Conservation (phyloP, 306 rosid genomes). For the Ziziphus jujuba region DNA sequence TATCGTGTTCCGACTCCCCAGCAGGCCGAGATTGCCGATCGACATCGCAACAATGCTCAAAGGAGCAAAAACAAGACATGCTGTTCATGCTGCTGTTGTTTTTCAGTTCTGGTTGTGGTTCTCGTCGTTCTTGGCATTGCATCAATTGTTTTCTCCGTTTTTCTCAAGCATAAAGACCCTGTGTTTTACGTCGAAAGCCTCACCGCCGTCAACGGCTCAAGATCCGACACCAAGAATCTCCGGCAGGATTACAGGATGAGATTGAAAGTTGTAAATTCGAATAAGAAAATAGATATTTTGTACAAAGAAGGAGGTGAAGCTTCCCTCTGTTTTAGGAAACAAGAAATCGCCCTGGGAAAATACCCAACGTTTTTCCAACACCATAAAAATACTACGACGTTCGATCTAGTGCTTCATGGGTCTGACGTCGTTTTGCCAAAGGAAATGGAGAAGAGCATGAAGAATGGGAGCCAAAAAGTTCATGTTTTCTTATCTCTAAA, state of each 20-base stretch:
- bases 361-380: constrained; percentile 38
- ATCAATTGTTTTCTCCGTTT: constrained; percentile 16
- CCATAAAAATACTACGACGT: neutral
- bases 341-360: constrained; percentile 29
- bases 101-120: neutral
- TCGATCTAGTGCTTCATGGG: constrained; percentile 19
- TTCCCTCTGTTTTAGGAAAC: constrained; percentile 32
- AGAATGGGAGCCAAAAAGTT: neutral
- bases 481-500: constrained; percentile 25
- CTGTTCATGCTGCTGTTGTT: constrained; percentile 9
- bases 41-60: neutral
- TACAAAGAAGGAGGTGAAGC: constrained; percentile 40
- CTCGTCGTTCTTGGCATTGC: constrained; percentile 16
- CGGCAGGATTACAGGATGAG: constrained; percentile 20
- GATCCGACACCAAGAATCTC: too few relatives aligned
- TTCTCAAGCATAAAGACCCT: constrained; percentile 33
- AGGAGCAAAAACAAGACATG: neutral
- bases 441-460: constrained; percentile 35
- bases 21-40: constrained; percentile 44
- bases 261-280: constrained; percentile 33
- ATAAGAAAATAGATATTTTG: constrained; percentile 24
- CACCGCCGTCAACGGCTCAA: neutral
- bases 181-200: constrained; percentile 29
- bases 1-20: constrained; percentile 56
- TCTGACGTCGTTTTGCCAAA: constrained; percentile 25